A percentile compares a stretch with the other conserved stretches of the same genome.
These are phyloP conservation scores for Persicaria maculosa DNA, from an alignment of 148 eudicot species.

Conservation along the genomic window DNA sequence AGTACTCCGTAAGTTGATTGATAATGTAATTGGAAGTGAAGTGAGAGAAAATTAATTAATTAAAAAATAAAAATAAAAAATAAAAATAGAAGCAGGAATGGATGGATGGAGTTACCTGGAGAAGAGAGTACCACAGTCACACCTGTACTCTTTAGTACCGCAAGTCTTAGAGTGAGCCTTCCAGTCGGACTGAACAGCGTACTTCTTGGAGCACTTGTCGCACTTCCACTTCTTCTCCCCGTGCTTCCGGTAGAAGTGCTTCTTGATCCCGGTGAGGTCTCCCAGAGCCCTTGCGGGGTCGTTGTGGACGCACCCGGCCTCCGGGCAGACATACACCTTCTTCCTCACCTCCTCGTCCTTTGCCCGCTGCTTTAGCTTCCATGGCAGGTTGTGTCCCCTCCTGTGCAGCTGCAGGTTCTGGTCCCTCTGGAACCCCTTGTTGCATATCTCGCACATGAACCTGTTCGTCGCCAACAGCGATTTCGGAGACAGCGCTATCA, in stretches of 20 bases:
- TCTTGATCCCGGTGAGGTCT: slow-evolving; percentile 87
- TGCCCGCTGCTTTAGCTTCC: slow-evolving; percentile 83
- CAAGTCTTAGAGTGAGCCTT: slow-evolving; percentile 93
- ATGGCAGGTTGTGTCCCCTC: slow-evolving; percentile 91
- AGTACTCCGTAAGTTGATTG: too few species aligned
- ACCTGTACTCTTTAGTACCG: slow-evolving; percentile 89
- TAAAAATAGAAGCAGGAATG: too few species aligned
- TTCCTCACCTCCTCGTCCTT: slow-evolving; percentile 58
- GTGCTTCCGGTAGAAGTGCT: slow-evolving; percentile 80
- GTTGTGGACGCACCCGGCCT: slow-evolving; percentile 67
- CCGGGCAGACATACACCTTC: slow-evolving; percentile 90
- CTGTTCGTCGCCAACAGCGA: slow-evolving; percentile 71
- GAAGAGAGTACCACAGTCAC: slow-evolving; percentile 95
- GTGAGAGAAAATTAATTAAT: too few species aligned
- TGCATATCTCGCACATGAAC: slow-evolving; percentile 82
- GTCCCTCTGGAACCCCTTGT: slow-evolving; percentile 90
- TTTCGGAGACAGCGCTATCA: slow-evolving; percentile 80
- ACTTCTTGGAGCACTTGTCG: slow-evolving; percentile 78
- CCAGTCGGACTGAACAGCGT: slow-evolving; percentile 98
- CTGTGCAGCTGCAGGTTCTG: slow-evolving; percentile 89
- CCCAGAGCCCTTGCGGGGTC: slow-evolving; percentile 88
- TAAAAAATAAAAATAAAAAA: too few species aligned
- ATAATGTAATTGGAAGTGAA: too few species aligned
- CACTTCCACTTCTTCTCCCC: slow-evolving; percentile 97
- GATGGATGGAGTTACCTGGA: slow-evolving; percentile 55